Evolutionary conservation across 1,139 yeast species (phyloP), one percentile per base, ranked within the genome.

Genomic region (Lodderomyces parapsilosis): DNA sequence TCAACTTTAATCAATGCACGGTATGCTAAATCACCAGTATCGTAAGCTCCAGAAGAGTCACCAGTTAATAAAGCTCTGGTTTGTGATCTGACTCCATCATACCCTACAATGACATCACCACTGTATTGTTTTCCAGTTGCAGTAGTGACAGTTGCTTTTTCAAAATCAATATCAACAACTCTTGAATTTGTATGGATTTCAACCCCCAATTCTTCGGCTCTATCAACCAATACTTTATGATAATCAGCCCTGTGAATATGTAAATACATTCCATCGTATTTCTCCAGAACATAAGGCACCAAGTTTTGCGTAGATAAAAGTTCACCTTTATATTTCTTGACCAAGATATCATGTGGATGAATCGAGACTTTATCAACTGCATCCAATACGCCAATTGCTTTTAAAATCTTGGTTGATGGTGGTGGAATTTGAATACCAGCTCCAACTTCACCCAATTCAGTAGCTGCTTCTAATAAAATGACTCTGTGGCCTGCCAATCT

Each of bases 371-470:
- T 47, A 28, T 50, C 49, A 8, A 66, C 49, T 8, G 53, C 45
- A 20, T 58, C 53, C 44, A 53, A 47, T 41, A 60, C 49, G 1
- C 70, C 70, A 43, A 59, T 55, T 8, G 47, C 46, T 25, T 54
- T 52, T 17, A 63, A 48, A 23, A 63, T 55, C 37, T 53, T 49
- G 31, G 58, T 52, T 17, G 66, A 55, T 36, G 63, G 63, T 13
- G 70, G 70, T n/a, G 67, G 66, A 27, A 63, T 55, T 50, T 65
- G 71, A 42, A 65, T 65, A 9, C 71, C 71, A 6, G 74, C 75
- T 6, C 75, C 75, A 9, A 69, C 71, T 50, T 69, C 74, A 13
- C 63, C 64, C n/a, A 64, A 52, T 36, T 49, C 54, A 32, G 53
- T 50, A 19, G 69, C 64, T 31, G 62, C 55, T 50, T 67, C 73